These are phyloP conservation scores for Tolypocladium sp. DNA, from an alignment of 2,329 filamentous ascomycete species.

Conservation along the genomic window DNA sequence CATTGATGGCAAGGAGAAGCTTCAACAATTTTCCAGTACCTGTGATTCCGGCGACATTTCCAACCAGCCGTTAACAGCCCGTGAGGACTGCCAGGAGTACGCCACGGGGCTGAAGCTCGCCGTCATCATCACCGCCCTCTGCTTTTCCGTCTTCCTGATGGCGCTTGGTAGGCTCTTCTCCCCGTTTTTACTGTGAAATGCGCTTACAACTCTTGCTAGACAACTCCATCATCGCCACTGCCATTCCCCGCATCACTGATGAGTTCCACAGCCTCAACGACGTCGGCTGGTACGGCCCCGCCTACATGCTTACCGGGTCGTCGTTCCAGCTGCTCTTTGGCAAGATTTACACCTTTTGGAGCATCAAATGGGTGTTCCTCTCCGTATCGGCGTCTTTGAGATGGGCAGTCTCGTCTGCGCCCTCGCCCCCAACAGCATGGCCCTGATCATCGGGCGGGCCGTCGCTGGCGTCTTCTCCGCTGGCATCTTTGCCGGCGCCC, in stretches of 20 bases:
- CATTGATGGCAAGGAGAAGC: slow-evolving; percentile 19
- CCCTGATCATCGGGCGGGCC: slow-evolving; percentile 25
- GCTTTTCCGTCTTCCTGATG: slow-evolving; percentile 30
- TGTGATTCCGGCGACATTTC: not conserved
- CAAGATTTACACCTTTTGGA: slow-evolving; percentile 35
- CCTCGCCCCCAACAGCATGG: slow-evolving; percentile 18
- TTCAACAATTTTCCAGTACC: slow-evolving; percentile 3
- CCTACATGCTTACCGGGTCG: slow-evolving; percentile 31
- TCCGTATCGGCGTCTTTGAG: slow-evolving; percentile 30
- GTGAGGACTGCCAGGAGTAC: not conserved
- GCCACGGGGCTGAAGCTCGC: not conserved
- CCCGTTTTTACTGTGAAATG: too few relatives aligned
- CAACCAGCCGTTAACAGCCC: not conserved
- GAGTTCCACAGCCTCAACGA: slow-evolving; percentile 34
- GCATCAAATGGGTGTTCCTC: slow-evolving; percentile 31
- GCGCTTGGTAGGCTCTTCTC: slow-evolving; percentile 22
- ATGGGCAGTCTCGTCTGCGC: slow-evolving; percentile 32
- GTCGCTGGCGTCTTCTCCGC: slow-evolving; percentile 30
- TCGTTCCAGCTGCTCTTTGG: slow-evolving; percentile 30
- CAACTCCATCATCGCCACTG: slow-evolving; percentile 32
- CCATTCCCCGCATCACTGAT: slow-evolving; percentile 32
- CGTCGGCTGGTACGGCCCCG: slow-evolving; percentile 40
- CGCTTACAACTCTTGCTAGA: slow-evolving; percentile 1
- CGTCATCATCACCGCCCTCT: slow-evolving; percentile 26
- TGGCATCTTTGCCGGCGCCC: slow-evolving; percentile 34